A percentile compares a stretch with the other conserved stretches of the same genome.
Evolutionary conservation across 129 eudicot species (phyloP).

Genomic region (Pulicaria dysenterica): DNA sequence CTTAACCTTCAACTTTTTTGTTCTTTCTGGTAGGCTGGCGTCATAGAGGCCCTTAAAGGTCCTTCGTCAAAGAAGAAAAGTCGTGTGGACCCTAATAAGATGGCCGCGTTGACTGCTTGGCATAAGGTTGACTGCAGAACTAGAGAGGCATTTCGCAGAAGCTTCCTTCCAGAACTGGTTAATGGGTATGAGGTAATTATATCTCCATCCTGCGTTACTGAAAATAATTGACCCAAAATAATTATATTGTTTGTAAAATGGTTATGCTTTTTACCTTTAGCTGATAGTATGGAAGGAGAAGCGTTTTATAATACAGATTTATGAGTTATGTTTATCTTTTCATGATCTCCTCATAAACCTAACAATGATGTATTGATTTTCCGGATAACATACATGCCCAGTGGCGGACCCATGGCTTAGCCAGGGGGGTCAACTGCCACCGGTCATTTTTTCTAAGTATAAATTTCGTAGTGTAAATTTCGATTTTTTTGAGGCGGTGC

Average conservation of each 20-base stretch:
- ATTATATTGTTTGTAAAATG: not conserved
- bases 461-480: no score
- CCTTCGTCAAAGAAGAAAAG: conserved; percentile 53
- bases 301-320: not conserved
- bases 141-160: conserved; percentile 88
- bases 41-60: conserved; percentile 52
- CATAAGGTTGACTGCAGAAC: conserved; percentile 84
- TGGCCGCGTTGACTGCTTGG: conserved; percentile 87
- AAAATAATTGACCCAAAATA: not conserved
- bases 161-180: conserved; percentile 71
- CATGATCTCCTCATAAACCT: conserved; percentile 11
- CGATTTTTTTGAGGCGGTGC: no score
- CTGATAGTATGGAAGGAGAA: conserved; percentile 1
- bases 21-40: conserved; percentile 50
- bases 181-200: conserved; percentile 77
- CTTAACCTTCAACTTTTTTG: not conserved
- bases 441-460: no score
- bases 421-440: no score
- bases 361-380: not conserved
- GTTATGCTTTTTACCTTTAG: conserved; percentile 6
- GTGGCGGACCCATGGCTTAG: no score
- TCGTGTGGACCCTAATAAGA: conserved; percentile 69
- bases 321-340: not conserved
- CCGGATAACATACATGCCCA: conserved; percentile 81
- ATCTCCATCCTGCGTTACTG: not conserved